A percentile compares a stretch with the other conserved stretches of the same genome.
These are phyloP conservation scores for Tieghemostelium lacteum DNA, from an alignment of 78 protist genomes.

Conservation along the genomic window DNA sequence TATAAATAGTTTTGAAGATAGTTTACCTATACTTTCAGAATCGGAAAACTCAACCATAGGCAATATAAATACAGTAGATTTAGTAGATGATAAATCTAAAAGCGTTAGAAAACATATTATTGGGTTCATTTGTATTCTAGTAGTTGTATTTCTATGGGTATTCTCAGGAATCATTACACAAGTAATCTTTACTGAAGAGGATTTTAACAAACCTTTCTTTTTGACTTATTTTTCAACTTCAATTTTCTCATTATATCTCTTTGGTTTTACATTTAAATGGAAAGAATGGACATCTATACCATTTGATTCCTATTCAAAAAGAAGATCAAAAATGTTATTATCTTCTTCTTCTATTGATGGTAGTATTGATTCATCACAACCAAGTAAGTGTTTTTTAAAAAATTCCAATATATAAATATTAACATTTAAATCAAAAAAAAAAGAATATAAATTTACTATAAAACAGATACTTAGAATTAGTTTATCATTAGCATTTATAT, in stretches of 20 bases:
- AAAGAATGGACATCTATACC: slow-evolving; percentile 68
- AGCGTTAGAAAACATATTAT: slow-evolving; percentile 38
- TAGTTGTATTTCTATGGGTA: slow-evolving; percentile 72
- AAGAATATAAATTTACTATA: slow-evolving; percentile 18
- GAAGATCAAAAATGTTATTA: not conserved
- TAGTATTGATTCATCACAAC: not conserved
- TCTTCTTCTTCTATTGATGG: too few relatives aligned
- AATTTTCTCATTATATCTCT: slow-evolving; percentile 67
- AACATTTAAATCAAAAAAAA: not conserved
- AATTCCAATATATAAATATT: not conserved
- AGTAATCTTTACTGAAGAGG: slow-evolving; percentile 55
- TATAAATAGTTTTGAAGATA: not conserved
- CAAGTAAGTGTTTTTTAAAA: not conserved
- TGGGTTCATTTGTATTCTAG: slow-evolving; percentile 31
- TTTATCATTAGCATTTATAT: slow-evolving; percentile 28
- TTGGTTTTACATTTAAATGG: slow-evolving; percentile 48
- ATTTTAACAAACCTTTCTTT: slow-evolving; percentile 62
- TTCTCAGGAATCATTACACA: slow-evolving; percentile 32
- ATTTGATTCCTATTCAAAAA: not conserved
- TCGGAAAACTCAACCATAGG: too few relatives aligned
- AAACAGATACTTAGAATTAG: slow-evolving; percentile 49
- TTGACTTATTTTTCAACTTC: slow-evolving; percentile 54
- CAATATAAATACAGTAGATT: too few relatives aligned
- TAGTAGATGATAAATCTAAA: slow-evolving; percentile 6
- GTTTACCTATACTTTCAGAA: not conserved